Base-by-base conservation (phyloP, 1,284 basidiomycete species). In the Abortiporus biennis region DNA sequence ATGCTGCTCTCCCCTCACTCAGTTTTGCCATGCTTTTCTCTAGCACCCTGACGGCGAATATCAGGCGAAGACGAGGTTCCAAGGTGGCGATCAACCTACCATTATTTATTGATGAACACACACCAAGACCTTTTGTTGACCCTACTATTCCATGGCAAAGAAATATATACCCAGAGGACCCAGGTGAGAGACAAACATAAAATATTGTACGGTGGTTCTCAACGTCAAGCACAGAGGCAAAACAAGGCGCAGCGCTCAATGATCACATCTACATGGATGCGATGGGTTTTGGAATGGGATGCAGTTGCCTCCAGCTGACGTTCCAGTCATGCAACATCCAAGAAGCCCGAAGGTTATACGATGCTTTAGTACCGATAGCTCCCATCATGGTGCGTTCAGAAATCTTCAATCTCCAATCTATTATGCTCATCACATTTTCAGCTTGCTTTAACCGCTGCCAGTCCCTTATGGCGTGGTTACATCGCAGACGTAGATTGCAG, bases 241-340 rank as follows among this genome's bases (percentile, higher is more conserved):
- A 84, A 61, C 72, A 81, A 44, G 92, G 91, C 3, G 91, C 92
- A 8, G 94, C 93, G 8, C 72, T 89, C 38, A 70, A 74, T 11
- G 85, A 95, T 62, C 93, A 98, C 64, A 93, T 99, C 53, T 99
- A 99, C 64, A 80, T 99, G 74, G 96, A 99, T 64, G 94, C 96
- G 1, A 98, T 98, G 96, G 95, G 94, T 19, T 99, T 99, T 63
- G 96, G 96, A 34, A 99, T 98, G 95, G 96, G 96, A 2, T 98
- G 95, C 57, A 96, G 92, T 58, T 99, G 96, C 65, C 70, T 99
- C 39, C 96, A 99, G 59, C 76, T 99, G 50, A 99, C 96, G 3
- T 97, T 99, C 69, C 96, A 99, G 63, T 88, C 93, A 0, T 95
- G 89, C 64, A 92, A 92, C 62, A 82, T 99, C 21, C 72, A 78